phyloP scores from a whole-genome alignment of 2,329 filamentous ascomycete species.

The Penicillium italicum region DNA sequence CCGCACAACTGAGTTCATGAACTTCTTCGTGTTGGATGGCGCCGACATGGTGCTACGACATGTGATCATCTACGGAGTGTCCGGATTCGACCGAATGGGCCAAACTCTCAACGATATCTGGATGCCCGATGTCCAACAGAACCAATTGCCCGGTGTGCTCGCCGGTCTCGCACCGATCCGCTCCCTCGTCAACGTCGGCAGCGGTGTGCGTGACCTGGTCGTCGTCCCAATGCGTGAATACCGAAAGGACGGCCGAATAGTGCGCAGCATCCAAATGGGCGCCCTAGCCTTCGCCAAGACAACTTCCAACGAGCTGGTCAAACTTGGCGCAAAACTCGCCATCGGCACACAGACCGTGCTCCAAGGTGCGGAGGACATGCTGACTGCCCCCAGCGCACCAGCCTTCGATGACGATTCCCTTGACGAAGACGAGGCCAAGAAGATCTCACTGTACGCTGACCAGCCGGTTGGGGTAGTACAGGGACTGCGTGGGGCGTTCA shows the following conservation, averaged over 20 bases:
- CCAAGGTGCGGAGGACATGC: slow-evolving; percentile 78
- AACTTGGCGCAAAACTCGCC: slow-evolving; percentile 87
- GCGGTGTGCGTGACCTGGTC: slow-evolving; percentile 79
- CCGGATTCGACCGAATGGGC: slow-evolving; percentile 85
- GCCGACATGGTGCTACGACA: slow-evolving; percentile 81
- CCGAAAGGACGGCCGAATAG: slow-evolving; percentile 84
- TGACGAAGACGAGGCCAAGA: slow-evolving; percentile 68
- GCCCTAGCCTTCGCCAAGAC: slow-evolving; percentile 86
- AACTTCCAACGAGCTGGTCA: slow-evolving; percentile 90
- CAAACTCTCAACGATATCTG: slow-evolving; percentile 91
- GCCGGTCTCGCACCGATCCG: slow-evolving; percentile 87
- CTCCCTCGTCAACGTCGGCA: slow-evolving; percentile 84
- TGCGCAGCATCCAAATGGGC: slow-evolving; percentile 88
- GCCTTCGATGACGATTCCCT: slow-evolving; percentile 53
- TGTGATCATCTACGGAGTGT: slow-evolving; percentile 87
- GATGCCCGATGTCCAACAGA: slow-evolving; percentile 87
- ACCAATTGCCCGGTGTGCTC: slow-evolving; percentile 84
- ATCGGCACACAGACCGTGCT: slow-evolving; percentile 93
- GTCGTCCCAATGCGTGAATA: slow-evolving; percentile 91
- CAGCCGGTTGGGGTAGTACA: slow-evolving; percentile 87
- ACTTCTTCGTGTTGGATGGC: slow-evolving; percentile 88
- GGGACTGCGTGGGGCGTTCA: slow-evolving; percentile 77
- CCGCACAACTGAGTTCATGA: slow-evolving; percentile 97
- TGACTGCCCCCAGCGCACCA: slow-evolving; percentile 46
- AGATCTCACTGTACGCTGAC: slow-evolving; percentile 87